Conservation (phyloP, 1,139 yeast genomes). For the Yamadazyma oceani region DNA sequence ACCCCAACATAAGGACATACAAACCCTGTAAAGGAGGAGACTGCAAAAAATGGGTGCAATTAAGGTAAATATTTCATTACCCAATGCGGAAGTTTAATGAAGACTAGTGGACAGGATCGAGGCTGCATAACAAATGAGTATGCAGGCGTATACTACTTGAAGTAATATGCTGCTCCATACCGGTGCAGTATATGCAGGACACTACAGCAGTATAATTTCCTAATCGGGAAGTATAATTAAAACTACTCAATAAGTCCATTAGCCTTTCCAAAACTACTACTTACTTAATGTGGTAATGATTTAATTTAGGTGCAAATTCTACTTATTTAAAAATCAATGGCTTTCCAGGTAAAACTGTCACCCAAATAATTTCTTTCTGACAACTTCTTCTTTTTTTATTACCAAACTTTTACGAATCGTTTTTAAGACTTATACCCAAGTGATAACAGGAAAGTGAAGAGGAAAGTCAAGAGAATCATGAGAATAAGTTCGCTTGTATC, state of each 20-base stretch:
- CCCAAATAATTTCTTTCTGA: too few species aligned
- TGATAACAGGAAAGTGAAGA: not conserved
- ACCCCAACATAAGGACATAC: too few species aligned
- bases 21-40: too few species aligned
- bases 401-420: not conserved
- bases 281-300: not conserved
- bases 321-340: too few species aligned
- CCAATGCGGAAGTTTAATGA: constrained; percentile 1
- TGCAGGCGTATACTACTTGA: too few species aligned
- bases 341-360: too few species aligned
- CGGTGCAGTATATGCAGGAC: too few species aligned
- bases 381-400: not conserved
- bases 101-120: not conserved
- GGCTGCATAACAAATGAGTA: too few species aligned
- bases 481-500: constrained; percentile 15
- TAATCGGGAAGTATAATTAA: constrained; percentile 1
- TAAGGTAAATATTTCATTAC: not conserved
- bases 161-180: too few species aligned
- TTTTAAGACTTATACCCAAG: not conserved
- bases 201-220: not conserved
- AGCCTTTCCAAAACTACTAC: not conserved
- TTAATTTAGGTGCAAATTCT: not conserved
- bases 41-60: too few species aligned
- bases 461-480: constrained; percentile 8
- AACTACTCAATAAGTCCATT: not conserved